A percentile compares a stretch with the other conserved stretches of the same genome.
Conservation (phyloP, 2,329 filamentous ascomycete species). For the Tolypocladium amazonense region DNA sequence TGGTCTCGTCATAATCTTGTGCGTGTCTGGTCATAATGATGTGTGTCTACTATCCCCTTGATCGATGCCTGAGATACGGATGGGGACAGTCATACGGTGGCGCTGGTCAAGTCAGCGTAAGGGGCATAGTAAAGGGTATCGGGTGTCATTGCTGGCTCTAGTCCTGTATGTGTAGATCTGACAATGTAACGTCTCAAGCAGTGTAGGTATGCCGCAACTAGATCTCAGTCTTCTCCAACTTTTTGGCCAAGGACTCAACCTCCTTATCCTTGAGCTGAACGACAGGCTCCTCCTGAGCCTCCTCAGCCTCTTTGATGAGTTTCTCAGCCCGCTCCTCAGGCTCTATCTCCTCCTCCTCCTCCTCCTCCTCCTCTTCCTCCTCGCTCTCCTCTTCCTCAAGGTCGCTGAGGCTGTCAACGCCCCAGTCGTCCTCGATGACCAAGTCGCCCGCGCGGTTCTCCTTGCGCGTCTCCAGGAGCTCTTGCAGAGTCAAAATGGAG, state of each 20-base stretch:
- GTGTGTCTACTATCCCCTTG: too few relatives aligned
- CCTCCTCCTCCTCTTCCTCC: slow-evolving; percentile 57
- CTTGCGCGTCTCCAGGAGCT: slow-evolving; percentile 67
- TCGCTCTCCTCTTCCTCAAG: slow-evolving; percentile 67
- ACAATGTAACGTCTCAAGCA: slow-evolving; percentile 2
- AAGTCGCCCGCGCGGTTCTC: slow-evolving; percentile 57
- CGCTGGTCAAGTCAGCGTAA: neutral
- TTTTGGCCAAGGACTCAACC: slow-evolving; percentile 70
- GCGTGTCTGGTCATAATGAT: neutral
- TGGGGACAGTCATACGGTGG: neutral
- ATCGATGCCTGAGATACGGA: neutral
- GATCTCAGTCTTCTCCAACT: slow-evolving; percentile 60
- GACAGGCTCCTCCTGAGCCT: slow-evolving; percentile 65
- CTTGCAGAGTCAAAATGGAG: slow-evolving; percentile 55
- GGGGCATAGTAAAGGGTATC: slow-evolving; percentile 22
- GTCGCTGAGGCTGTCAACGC: slow-evolving; percentile 76
- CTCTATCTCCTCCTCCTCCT: slow-evolving; percentile 55
- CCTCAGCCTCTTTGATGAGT: slow-evolving; percentile 56
- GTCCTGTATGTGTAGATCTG: slow-evolving; percentile 2
- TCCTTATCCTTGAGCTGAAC: slow-evolving; percentile 61
- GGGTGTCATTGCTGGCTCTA: slow-evolving; percentile 14
- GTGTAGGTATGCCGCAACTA: slow-evolving; percentile 15
- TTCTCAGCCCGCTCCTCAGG: slow-evolving; percentile 59
- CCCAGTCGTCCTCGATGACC: slow-evolving; percentile 71
- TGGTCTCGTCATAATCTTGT: neutral